A percentile compares a stretch with the other conserved stretches of the same genome.
Conservation (phyloP, 139 green algal genomes). For the Chlorella sorokiniana region DNA sequence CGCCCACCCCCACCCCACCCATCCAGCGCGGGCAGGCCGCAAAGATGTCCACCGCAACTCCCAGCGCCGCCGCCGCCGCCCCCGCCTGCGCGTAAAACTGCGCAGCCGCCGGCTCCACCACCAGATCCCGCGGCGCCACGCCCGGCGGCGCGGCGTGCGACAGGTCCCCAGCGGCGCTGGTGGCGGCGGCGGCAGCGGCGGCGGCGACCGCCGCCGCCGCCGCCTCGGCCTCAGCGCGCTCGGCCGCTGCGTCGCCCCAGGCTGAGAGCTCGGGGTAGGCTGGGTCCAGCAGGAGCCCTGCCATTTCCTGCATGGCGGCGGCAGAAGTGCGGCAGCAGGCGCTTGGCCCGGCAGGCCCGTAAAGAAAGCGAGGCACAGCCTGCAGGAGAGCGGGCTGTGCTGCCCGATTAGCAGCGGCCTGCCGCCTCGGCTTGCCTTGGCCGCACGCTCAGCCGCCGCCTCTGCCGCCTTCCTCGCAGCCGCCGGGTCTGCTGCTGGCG, state of each 20-base stretch:
- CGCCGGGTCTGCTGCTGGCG: neutral
- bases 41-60: conserved; percentile 84
- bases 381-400: neutral
- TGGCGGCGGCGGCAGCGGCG: neutral
- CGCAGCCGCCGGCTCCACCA: conserved; percentile 15
- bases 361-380: neutral
- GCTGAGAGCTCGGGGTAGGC: conserved; percentile 35
- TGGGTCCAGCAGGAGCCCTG: conserved; percentile 10
- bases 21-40: conserved; percentile 38
- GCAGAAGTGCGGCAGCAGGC: neutral
- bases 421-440: neutral
- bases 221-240: neutral
- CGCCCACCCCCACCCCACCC: neutral
- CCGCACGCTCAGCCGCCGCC: conserved; percentile 3
- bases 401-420: neutral
- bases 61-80: conserved; percentile 71
- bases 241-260: neutral
- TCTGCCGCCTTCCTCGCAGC: neutral
- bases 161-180: neutral
- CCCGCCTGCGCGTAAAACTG: conserved; percentile 79
- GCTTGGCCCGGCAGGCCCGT: too few relatives aligned
- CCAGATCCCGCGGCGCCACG: conserved; percentile 2
- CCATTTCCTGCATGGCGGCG: neutral
- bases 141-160: conserved; percentile 16
- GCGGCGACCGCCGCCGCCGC: neutral